These are phyloP conservation scores for Ocimum tenuiflorum DNA, from an alignment of 257 asterid species.

Conservation along the genomic window DNA sequence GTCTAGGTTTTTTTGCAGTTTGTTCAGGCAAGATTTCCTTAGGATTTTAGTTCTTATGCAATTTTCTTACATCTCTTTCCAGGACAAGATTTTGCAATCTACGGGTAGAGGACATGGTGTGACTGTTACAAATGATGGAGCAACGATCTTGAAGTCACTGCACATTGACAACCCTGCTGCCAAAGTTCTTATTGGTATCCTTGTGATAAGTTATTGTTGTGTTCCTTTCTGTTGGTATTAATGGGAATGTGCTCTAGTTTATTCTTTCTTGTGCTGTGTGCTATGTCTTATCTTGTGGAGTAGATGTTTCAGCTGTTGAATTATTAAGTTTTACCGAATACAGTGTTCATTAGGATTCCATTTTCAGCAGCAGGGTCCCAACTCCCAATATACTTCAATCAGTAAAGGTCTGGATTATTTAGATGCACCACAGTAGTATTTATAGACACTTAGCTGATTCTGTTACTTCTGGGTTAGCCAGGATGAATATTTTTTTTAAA, in stretches of 20 bases:
- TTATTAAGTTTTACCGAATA: neutral
- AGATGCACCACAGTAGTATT: neutral
- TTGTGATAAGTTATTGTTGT: constrained; percentile 18
- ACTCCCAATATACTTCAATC: neutral
- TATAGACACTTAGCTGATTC: neutral
- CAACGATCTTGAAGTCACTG: constrained; percentile 90
- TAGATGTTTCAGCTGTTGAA: neutral
- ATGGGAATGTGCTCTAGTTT: neutral
- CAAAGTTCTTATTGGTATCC: constrained; percentile 96
- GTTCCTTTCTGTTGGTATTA: neutral
- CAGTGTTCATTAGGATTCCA: neutral
- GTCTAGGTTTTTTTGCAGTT: constrained; percentile 4
- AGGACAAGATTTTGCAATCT: constrained; percentile 96
- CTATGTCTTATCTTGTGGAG: neutral
- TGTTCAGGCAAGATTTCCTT: too few species aligned
- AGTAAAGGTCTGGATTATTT: neutral
- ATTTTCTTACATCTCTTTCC: constrained; percentile 2
- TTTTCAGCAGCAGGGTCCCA: neutral
- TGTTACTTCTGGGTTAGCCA: neutral
- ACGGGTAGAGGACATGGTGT: constrained; percentile 65
- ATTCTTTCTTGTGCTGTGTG: neutral
- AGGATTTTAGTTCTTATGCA: neutral
- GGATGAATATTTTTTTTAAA: neutral
- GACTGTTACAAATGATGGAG: constrained; percentile 97
- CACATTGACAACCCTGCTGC: constrained; percentile 99